Conservation (phyloP, 441 rosid species). For the Gossypium gossypioides region DNA sequence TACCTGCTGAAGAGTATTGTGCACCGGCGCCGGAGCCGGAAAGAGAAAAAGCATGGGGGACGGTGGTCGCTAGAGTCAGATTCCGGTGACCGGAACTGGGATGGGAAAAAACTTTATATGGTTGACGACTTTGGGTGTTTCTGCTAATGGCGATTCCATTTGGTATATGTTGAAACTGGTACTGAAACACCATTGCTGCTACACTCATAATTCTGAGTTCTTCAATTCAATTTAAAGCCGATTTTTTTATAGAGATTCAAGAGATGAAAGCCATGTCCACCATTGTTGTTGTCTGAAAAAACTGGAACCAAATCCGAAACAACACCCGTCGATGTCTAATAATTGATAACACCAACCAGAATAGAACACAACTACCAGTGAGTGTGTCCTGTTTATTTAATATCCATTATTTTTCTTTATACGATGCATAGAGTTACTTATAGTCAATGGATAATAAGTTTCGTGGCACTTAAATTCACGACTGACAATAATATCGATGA, state of each 20-base stretch:
- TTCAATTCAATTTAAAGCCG: neutral
- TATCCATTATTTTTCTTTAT: too few relatives aligned
- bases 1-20: slow-evolving; percentile 10
- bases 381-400: too few relatives aligned
- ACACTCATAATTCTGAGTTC: neutral
- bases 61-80: neutral
- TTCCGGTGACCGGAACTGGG: neutral
- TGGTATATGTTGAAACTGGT: neutral
- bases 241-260: neutral
- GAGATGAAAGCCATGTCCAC: neutral
- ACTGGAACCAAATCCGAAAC: neutral
- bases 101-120: neutral
- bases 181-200: neutral
- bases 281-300: neutral
- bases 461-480: too few relatives aligned
- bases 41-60: slow-evolving; percentile 8
- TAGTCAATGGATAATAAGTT: too few relatives aligned
- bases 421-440: too few relatives aligned
- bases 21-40: slow-evolving; percentile 14
- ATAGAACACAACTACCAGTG: too few relatives aligned
- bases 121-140: neutral
- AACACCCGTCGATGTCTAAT: neutral
- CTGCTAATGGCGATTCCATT: neutral
- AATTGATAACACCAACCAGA: neutral
- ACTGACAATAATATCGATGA: too few relatives aligned